Base-by-base conservation (phyloP, 2,329 filamentous ascomycete species). In the Didymella glomerata region DNA sequence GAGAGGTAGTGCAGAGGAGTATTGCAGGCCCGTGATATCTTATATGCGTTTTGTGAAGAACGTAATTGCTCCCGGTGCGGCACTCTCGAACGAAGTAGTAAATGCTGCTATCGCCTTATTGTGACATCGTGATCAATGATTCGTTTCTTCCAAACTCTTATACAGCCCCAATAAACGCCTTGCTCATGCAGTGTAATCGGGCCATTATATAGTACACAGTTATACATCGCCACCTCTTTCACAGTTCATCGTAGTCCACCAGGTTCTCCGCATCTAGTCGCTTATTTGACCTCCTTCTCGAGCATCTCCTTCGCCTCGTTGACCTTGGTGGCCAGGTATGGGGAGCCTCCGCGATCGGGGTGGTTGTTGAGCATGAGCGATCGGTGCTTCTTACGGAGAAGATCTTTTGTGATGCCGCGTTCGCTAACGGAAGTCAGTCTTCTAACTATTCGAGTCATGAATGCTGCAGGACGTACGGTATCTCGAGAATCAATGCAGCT, bases 231-330 rank as follows among this genome's bases (percentile, higher is more conserved):
- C n/a, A n/a, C n/a, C n/a, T n/a, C n/a, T n/a, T n/a, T n/a, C n/a
- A n/a, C n/a, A n/a, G n/a, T 24, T 38, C 16, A 11, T 16, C 16
- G 4, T 22, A 20, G 27, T 11, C 40, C 11, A 18, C 0, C 25
- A 41, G 25, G 9, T 30, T 6, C 1, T 9, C 1, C 9, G 3
- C 14, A 11, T 0, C 3, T 11, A 24, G 16, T 2, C 8, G 27
- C 32, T 60, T 69, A 71, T 60, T 76, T 76, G 2, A 76, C 61
- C 47, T 77, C 74, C 79, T 97, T 97, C 77, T 99, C 95, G 67
- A 99, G 77, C 64, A 98, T 87, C 77, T 98, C 94, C 80, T 99
- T 99, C 38, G 95, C 95, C 79, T 99, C 95, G 80, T 99, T 99
- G 76, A 99, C 90, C 80, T 99, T 99, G 53, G 93, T 97, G 14